Conservation (phyloP, 345 rosid species). For the Salix caprea region DNA sequence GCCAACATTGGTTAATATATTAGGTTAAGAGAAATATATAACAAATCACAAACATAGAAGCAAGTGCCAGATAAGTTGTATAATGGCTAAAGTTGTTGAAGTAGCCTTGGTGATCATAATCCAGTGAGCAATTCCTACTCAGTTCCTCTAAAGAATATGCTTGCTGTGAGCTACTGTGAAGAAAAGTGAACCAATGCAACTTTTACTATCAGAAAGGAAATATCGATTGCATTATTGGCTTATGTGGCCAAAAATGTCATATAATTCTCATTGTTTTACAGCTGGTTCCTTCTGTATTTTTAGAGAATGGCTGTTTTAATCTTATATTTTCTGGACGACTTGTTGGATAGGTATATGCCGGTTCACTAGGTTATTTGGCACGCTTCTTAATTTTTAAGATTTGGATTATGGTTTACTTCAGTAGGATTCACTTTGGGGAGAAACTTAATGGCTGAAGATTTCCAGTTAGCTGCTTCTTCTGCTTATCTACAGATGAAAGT, state of each 20-base stretch:
- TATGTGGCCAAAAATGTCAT: not conserved
- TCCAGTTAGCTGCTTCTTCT: not conserved
- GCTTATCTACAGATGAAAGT: not conserved
- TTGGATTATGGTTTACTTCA: not conserved
- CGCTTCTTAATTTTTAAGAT: not conserved
- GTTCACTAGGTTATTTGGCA: not conserved
- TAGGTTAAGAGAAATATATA: not conserved
- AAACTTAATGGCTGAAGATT: not conserved
- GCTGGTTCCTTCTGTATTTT: not conserved
- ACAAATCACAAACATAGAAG: not conserved
- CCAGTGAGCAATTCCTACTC: not conserved
- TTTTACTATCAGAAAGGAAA: not conserved
- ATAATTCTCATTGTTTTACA: not conserved
- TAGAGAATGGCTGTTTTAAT: not conserved
- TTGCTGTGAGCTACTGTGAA: not conserved
- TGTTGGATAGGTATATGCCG: not conserved
- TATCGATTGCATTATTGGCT: not conserved
- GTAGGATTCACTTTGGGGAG: not conserved
- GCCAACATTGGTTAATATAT: constrained; percentile 21
- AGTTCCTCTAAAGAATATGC: not conserved
- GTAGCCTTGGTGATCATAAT: not conserved
- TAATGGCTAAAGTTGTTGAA: not conserved
- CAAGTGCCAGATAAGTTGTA: not conserved
- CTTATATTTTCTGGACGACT: not conserved
- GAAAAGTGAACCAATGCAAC: not conserved